A percentile compares a stretch with the other conserved stretches of the same genome.
Conservation (phyloP, 805 yeast species). For the Lipomyces anomalus region DNA sequence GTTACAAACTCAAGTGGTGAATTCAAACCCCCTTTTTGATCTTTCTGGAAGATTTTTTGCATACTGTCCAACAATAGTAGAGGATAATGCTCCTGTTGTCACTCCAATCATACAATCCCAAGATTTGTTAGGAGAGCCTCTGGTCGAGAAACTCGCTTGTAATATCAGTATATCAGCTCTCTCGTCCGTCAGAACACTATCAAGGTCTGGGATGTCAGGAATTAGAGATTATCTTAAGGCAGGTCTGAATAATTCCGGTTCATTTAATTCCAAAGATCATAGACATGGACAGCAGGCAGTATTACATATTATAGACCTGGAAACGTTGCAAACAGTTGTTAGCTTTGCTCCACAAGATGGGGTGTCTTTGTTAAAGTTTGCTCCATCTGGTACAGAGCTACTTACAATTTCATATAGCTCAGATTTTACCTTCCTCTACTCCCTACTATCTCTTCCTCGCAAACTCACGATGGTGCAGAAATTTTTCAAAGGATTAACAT, state of each 20-base stretch:
- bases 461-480: not conserved
- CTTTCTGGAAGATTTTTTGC: conserved; percentile 3
- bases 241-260: not conserved
- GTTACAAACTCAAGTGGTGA: not conserved
- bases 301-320: not conserved
- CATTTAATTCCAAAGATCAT: too few species aligned
- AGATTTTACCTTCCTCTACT: not conserved
- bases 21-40: conserved; percentile 1
- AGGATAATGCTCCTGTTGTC: not conserved
- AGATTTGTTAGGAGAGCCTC: not conserved
- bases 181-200: not conserved
- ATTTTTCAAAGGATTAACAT: not conserved
- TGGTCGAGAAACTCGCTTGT: not conserved
- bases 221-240: not conserved
- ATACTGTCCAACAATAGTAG: conserved; percentile 2
- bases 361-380: not conserved
- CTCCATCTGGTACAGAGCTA: not conserved
- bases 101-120: not conserved
- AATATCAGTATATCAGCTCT: not conserved
- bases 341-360: not conserved
- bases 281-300: not conserved
- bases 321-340: not conserved
- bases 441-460: not conserved
- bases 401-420: not conserved
- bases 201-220: not conserved